Base-by-base conservation (phyloP, 75 land plant genomes). In the Ceratopteris richardii region DNA sequence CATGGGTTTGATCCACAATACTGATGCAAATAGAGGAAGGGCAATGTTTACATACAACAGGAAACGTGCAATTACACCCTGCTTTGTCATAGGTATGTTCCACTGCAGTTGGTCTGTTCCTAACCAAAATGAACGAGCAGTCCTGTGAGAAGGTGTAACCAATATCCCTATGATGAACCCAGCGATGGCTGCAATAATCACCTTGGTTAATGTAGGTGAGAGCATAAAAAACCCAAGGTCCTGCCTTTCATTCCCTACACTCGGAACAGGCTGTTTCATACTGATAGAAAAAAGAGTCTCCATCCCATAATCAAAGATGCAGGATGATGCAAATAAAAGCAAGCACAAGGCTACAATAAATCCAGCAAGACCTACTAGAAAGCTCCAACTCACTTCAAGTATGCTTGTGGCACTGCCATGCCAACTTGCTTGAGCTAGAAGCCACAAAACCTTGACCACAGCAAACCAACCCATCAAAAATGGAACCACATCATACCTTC, bases 71-170 rank as follows among this genome's bases (percentile, higher is more conserved):
- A 73, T 13, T 41, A 37, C 59, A 9, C 82, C 77, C 51, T 76
- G 72, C 23, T 71, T 74, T 59, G 84, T 51, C 1, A 88, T 79
- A 4, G 80, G 36, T 31, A 84, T 62, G 64, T 81, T 75, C 63
- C 80, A 81, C 12, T 76, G 51, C 20, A 84, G 77, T 65, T 88
- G 93, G 58, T 88, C 86, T 0, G 93, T 84, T 0, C 88, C 93
- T 36, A 88, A 48, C 93, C 93, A 88, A 69, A 84, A 88, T 0
- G 78, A 30, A 26, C 80, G 56, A 0, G 81, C 77, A 54, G 25
- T 62, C 61, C 73, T 75, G 26, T 43, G 44, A 3, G 78, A 77
- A 5, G 88, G 82, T 22, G 73, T 43, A 29, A 65, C 70, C 29
- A 88, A 62, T 16, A 88, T 36, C 16, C 80, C 80, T 0, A 77